A percentile compares a stretch with the other conserved stretches of the same genome.
Conservation (phyloP, 768 basidiomycete species). For the Mrakia gelida region DNA sequence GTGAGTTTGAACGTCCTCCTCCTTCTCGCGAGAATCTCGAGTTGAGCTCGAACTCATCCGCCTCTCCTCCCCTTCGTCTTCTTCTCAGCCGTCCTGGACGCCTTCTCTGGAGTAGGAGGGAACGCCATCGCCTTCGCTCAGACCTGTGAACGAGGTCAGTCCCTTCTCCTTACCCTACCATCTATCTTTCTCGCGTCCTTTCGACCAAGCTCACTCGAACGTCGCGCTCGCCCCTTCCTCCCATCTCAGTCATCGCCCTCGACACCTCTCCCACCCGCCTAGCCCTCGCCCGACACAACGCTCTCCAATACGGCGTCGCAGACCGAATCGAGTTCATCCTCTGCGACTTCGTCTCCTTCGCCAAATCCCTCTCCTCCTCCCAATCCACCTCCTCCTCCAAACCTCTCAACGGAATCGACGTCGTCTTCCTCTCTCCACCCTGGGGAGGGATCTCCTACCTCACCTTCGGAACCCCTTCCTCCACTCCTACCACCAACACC, state of each 20-base stretch:
- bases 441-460: slow-evolving; percentile 88
- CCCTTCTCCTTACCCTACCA: not conserved
- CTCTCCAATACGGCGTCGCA: slow-evolving; percentile 85
- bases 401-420: slow-evolving; percentile 58
- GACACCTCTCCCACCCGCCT: slow-evolving; percentile 81
- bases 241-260: slow-evolving; percentile 74
- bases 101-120: slow-evolving; percentile 96
- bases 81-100: slow-evolving; percentile 68
- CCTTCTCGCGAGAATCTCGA: slow-evolving; percentile 33
- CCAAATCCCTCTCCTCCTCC: slow-evolving; percentile 49
- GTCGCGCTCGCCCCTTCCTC: not conserved
- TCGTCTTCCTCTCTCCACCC: slow-evolving; percentile 88
- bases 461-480: slow-evolving; percentile 44
- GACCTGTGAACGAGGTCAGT: slow-evolving; percentile 86
- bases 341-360: slow-evolving; percentile 78
- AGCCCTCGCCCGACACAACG: slow-evolving; percentile 88
- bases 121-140: slow-evolving; percentile 96
- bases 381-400: slow-evolving; percentile 29
- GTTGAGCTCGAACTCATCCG: not conserved
- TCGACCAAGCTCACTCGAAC: not conserved
- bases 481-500: not conserved
- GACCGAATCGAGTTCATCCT: slow-evolving; percentile 93
- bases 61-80: slow-evolving; percentile 44
- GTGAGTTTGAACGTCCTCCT: slow-evolving; percentile 2
- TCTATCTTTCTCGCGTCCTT: slow-evolving; percentile 16